phyloP scores from a whole-genome alignment of 768 basidiomycete genomes.

The Mycena chlorophos region DNA sequence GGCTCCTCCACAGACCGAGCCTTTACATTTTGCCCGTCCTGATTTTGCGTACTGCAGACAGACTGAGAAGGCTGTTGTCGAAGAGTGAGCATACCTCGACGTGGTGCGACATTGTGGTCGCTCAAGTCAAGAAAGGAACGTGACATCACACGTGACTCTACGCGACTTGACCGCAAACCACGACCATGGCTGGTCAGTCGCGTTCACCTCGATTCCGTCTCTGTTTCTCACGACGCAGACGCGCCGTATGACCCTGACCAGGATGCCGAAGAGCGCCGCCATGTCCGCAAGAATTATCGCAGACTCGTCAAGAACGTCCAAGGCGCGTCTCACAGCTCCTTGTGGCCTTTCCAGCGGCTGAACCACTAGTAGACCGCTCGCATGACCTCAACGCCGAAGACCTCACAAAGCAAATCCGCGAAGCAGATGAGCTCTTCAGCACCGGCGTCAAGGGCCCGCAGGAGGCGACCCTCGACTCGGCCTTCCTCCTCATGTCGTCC shows the following conservation, averaged over 20 bases:
- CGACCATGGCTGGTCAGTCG: not conserved
- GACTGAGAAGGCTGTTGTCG: not conserved
- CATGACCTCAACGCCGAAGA: slow-evolving; percentile 55
- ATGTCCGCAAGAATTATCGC: slow-evolving; percentile 73
- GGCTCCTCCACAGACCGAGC: too few relatives aligned
- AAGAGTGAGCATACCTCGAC: too few relatives aligned
- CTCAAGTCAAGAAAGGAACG: slow-evolving; percentile 1
- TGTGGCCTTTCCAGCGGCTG: not conserved
- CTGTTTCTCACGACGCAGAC: slow-evolving; percentile 21
- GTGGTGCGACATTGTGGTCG: too few relatives aligned
- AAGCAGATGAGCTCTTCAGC: slow-evolving; percentile 62
- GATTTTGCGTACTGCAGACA: not conserved
- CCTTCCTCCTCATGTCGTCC: slow-evolving; percentile 73
- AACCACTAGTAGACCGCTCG: slow-evolving; percentile 39
- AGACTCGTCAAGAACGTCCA: slow-evolving; percentile 61
- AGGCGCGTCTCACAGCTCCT: slow-evolving; percentile 43
- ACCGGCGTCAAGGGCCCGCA: slow-evolving; percentile 79
- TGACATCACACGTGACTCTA: not conserved
- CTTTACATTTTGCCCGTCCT: too few relatives aligned
- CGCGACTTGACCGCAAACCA: not conserved
- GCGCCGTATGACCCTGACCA: slow-evolving; percentile 81
- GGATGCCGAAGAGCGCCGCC: slow-evolving; percentile 76
- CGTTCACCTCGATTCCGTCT: not conserved
- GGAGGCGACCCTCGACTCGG: slow-evolving; percentile 89
- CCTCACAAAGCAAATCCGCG: slow-evolving; percentile 54